Evolutionary conservation across 2,329 filamentous ascomycete species (phyloP).

Genomic region (Talaromyces sp.): DNA sequence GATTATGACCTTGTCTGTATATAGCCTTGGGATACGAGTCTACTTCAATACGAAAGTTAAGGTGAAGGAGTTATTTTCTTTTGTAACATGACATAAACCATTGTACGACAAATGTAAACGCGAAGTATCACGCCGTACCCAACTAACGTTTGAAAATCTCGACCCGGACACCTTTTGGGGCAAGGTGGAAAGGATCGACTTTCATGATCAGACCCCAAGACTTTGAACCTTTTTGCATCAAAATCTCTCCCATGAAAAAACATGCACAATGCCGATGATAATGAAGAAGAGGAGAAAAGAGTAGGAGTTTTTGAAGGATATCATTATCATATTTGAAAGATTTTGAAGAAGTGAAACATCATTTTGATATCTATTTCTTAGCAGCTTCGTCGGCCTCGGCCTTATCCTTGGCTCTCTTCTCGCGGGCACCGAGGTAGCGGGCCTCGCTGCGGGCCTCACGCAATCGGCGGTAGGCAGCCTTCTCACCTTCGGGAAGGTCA

Average conservation of each 20-base stretch:
- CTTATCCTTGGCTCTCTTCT: slow-evolving; percentile 89
- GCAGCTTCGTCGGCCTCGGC: slow-evolving; percentile 61
- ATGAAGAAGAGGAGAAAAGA: not conserved
- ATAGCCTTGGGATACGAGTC: not conserved
- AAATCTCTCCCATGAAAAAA: not conserved
- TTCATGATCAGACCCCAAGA: slow-evolving; percentile 2
- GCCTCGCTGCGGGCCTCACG: slow-evolving; percentile 80
- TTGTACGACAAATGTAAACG: slow-evolving; percentile 13
- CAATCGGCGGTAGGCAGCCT: slow-evolving; percentile 82
- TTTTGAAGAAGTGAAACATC: slow-evolving; percentile 17
- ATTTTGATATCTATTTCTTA: slow-evolving; percentile 48
- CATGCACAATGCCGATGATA: slow-evolving; percentile 9
- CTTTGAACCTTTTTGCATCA: not conserved
- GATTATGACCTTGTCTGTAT: not conserved
- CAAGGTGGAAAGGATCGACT: not conserved
- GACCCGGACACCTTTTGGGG: not conserved
- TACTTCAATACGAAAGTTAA: not conserved
- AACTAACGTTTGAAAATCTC: slow-evolving; percentile 11
- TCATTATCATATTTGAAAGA: slow-evolving; percentile 19
- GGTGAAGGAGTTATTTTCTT: slow-evolving; percentile 2
- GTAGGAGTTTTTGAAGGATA: slow-evolving; percentile 27
- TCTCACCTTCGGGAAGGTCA: slow-evolving; percentile 73
- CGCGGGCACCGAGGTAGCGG: slow-evolving; percentile 75
- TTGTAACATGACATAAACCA: slow-evolving; percentile 17
- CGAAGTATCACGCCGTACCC: slow-evolving; percentile 16